These are phyloP conservation scores for Alternaria viburni DNA, from an alignment of 2,329 filamentous ascomycete species.

Conservation along the genomic window DNA sequence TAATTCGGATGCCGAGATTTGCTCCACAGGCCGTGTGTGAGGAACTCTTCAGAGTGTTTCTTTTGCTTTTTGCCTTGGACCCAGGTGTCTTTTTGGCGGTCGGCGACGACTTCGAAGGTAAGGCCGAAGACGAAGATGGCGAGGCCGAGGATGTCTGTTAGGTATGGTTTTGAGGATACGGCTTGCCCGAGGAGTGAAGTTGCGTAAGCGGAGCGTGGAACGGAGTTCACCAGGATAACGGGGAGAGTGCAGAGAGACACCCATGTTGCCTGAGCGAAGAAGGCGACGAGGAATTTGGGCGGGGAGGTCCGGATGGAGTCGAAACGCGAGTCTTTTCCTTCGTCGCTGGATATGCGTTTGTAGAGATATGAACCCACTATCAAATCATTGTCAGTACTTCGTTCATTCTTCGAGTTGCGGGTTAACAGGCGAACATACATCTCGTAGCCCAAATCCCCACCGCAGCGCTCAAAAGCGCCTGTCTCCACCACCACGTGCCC, in stretches of 20 bases:
- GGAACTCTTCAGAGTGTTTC: constrained; percentile 70
- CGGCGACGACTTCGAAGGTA: constrained; percentile 66
- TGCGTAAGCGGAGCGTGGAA: constrained; percentile 60
- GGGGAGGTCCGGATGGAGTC: constrained; percentile 60
- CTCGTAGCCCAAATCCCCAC: constrained; percentile 68
- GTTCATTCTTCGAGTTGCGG: no score
- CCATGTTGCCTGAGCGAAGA: constrained; percentile 70
- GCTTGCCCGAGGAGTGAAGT: constrained; percentile 53
- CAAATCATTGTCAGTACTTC: no score
- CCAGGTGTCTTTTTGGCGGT: constrained; percentile 70
- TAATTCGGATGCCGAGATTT: constrained; percentile 71
- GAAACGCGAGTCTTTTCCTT: constrained; percentile 67
- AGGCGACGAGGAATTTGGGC: constrained; percentile 61
- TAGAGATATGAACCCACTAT: constrained; percentile 69
- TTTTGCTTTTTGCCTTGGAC: constrained; percentile 66
- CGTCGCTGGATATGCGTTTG: constrained; percentile 60
- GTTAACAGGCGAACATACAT: constrained; percentile 49
- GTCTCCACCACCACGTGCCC: constrained; percentile 64
- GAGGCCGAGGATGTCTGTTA: constrained; percentile 65
- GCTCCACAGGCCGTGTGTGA: constrained; percentile 68
- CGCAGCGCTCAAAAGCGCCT: constrained; percentile 60
- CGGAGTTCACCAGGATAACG: constrained; percentile 67
- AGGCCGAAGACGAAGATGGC: constrained; percentile 66
- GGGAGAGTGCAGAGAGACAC: constrained; percentile 71
- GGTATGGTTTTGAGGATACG: constrained; percentile 47